phyloP scores from a whole-genome alignment of 2,329 filamentous ascomycete genomes.

The Colletotrichum sp. region DNA sequence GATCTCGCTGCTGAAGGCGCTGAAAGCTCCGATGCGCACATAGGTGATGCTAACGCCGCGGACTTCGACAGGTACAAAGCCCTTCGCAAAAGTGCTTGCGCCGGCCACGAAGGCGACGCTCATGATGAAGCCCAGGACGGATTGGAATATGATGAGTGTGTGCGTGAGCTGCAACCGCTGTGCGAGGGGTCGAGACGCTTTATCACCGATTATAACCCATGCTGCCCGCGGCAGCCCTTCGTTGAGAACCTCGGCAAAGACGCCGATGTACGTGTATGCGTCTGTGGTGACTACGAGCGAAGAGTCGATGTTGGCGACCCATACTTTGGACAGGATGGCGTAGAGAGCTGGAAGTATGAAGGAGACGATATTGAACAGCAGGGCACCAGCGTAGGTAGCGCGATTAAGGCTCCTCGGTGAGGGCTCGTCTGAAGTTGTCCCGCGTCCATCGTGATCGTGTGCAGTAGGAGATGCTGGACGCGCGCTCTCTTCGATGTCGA shows the following conservation, averaged over 20 bases:
- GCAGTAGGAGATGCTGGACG: not conserved
- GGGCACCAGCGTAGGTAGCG: slow-evolving; percentile 54
- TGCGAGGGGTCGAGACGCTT: slow-evolving; percentile 51
- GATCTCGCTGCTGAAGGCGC: slow-evolving; percentile 64
- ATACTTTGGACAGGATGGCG: slow-evolving; percentile 70
- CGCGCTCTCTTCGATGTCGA: not conserved
- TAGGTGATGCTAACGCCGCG: slow-evolving; percentile 64
- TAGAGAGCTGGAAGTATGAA: slow-evolving; percentile 73
- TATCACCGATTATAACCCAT: slow-evolving; percentile 73
- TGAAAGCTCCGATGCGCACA: slow-evolving; percentile 68
- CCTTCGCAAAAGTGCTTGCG: slow-evolving; percentile 58
- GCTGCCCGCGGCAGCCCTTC: slow-evolving; percentile 73
- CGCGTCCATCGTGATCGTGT: not conserved
- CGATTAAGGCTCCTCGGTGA: not conserved
- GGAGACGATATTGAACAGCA: slow-evolving; percentile 66
- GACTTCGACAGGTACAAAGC: slow-evolving; percentile 67
- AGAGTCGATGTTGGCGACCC: slow-evolving; percentile 71
- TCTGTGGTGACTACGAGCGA: slow-evolving; percentile 68
- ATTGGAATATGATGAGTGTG: slow-evolving; percentile 67
- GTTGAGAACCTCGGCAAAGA: slow-evolving; percentile 72
- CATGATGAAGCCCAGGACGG: slow-evolving; percentile 60
- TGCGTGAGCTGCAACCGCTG: slow-evolving; percentile 64
- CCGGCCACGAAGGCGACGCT: slow-evolving; percentile 62
- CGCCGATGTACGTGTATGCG: slow-evolving; percentile 71
- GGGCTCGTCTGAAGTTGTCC: not conserved